Evolutionary conservation across 2,329 filamentous ascomycete genomes (phyloP).

Genomic region (Botrytis cinerea): DNA sequence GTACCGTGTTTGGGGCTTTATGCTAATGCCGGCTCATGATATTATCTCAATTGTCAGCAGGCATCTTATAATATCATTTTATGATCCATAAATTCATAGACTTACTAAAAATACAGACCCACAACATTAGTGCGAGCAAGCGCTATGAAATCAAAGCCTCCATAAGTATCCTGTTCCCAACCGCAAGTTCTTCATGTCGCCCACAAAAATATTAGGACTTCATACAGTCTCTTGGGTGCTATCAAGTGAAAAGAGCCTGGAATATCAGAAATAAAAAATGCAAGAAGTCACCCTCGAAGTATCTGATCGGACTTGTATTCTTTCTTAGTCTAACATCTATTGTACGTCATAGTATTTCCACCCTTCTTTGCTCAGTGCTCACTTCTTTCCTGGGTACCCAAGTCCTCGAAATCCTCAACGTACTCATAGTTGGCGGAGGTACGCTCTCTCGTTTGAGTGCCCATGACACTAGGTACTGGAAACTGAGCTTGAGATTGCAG

Average conservation of each 20-base stretch:
- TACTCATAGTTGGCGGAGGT: fast-evolving
- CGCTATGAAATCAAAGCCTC: no score
- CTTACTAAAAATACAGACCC: neutral
- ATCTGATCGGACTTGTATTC: no score
- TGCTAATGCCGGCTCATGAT: neutral
- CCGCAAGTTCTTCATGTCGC: neutral
- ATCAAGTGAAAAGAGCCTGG: neutral
- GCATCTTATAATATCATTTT: neutral
- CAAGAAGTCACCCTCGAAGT: fast-evolving
- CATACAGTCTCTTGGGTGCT: no score
- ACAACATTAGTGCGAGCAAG: neutral
- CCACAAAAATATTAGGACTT: neutral
- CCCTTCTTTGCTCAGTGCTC: fast-evolving
- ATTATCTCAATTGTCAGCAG: neutral
- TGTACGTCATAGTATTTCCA: neutral
- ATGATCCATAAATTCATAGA: no score
- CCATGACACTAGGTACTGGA: neutral
- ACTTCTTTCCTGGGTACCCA: neutral
- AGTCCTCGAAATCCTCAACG: no score
- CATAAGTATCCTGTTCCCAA: neutral
- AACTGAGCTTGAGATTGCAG: neutral
- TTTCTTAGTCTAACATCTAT: fast-evolving
- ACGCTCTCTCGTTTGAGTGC: no score
- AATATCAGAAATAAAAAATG: neutral
- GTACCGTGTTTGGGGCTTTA: no score